Conservation (phyloP, 148 eudicot species). For the Fagopyrum esculentum region DNA sequence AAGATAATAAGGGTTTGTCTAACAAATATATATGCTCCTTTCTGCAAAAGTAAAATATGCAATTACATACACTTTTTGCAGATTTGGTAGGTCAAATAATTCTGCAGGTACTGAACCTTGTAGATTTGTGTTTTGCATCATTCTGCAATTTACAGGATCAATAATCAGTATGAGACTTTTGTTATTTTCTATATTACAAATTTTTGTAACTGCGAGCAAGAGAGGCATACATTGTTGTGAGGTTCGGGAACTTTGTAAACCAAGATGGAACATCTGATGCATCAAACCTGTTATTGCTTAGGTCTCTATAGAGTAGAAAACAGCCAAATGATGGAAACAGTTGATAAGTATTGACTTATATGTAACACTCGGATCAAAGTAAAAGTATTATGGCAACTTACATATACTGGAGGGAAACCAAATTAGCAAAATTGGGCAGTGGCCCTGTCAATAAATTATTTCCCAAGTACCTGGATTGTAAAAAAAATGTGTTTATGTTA, state of each 20-base stretch:
- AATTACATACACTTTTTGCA: slow-evolving; percentile 58
- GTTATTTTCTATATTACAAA: background rate
- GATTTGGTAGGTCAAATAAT: slow-evolving; percentile 49
- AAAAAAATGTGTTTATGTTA: background rate
- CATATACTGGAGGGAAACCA: slow-evolving; percentile 34
- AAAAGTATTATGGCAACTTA: background rate
- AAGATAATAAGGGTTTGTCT: background rate
- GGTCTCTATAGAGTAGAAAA: slow-evolving; percentile 51
- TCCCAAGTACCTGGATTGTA: slow-evolving; percentile 49
- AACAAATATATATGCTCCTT: background rate
- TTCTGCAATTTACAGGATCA: background rate
- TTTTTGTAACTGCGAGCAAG: slow-evolving; percentile 15
- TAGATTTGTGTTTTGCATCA: slow-evolving; percentile 27
- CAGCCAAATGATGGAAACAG: background rate
- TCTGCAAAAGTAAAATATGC: background rate
- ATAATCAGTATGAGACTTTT: background rate
- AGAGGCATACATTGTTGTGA: slow-evolving; percentile 64
- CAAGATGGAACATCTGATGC: slow-evolving; percentile 58
- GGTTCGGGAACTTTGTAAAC: slow-evolving; percentile 50
- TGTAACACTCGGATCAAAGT: background rate
- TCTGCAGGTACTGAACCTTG: slow-evolving; percentile 54
- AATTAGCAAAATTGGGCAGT: slow-evolving; percentile 57
- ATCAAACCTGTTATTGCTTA: slow-evolving; percentile 78
- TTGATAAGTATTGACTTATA: background rate
- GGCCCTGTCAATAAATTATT: slow-evolving; percentile 56